phyloP scores from a whole-genome alignment of 371 early-diverging fungal species.

The Dinochytrium kinnereticum region DNA sequence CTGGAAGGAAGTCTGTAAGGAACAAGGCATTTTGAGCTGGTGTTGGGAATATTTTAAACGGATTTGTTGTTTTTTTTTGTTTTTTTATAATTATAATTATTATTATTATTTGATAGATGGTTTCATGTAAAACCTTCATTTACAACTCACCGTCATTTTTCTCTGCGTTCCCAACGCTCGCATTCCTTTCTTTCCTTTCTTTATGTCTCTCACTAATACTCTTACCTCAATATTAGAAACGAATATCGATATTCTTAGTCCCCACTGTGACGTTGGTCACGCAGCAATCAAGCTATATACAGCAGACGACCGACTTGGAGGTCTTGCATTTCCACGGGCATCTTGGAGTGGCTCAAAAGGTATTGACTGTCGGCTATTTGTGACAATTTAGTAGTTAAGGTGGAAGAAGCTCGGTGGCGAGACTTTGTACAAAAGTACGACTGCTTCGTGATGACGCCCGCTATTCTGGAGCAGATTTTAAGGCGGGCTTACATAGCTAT shows the following conservation, averaged over 20 bases:
- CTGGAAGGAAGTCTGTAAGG: neutral
- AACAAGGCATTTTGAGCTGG: too few relatives aligned
- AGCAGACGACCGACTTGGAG: constrained; percentile 63
- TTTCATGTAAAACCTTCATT: neutral
- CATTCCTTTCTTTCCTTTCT: too few relatives aligned
- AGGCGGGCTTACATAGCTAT: constrained; percentile 71
- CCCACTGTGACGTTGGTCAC: constrained; percentile 83
- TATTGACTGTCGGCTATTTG: constrained; percentile 48
- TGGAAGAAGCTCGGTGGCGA: constrained; percentile 60
- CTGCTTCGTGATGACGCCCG: constrained; percentile 87
- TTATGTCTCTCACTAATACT: too few relatives aligned
- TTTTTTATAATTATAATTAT: too few relatives aligned
- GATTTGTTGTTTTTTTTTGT: too few relatives aligned
- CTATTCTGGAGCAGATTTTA: constrained; percentile 78
- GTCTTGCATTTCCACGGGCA: constrained; percentile 65
- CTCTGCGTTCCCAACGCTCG: too few relatives aligned
- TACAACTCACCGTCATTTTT: too few relatives aligned
- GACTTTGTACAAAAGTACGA: constrained; percentile 61
- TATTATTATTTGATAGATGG: neutral
- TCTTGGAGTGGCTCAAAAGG: constrained; percentile 67
- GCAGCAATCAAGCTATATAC: constrained; percentile 81
- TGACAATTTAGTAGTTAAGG: constrained; percentile 13
- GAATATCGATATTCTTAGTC: constrained; percentile 74
- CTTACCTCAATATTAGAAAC: constrained; percentile 5
- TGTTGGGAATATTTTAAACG: too few relatives aligned